Percentiles rank a stretch among this genome's conserved stretches.
These are phyloP conservation scores for Fraxinus xanthoxyloides DNA, from an alignment of 305 asterid genomes.

Conservation along the genomic window DNA sequence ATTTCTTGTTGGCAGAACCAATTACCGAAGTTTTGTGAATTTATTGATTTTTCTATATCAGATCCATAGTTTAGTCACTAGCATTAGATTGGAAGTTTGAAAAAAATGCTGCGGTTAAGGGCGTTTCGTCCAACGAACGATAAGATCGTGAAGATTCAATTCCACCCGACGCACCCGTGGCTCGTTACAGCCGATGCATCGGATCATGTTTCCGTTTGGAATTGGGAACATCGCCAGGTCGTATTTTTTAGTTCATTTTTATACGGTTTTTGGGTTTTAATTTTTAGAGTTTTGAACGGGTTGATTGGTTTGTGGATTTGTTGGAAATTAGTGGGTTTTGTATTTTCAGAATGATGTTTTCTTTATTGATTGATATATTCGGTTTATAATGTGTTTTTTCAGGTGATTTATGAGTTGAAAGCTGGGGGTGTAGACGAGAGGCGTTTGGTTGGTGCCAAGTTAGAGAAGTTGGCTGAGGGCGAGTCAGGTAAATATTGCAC, in stretches of 20 bases:
- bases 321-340: neutral
- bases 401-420: conserved; percentile 96
- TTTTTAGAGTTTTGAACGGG: conserved; percentile 11
- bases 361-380: neutral
- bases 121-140: conserved; percentile 97
- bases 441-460: conserved; percentile 95
- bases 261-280: neutral
- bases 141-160: conserved; percentile 94
- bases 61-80: conserved; percentile 38
- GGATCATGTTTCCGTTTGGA: conserved; percentile 99
- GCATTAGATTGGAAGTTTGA: conserved; percentile 20
- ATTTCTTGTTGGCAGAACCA: conserved; percentile 4
- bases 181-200: conserved; percentile 96
- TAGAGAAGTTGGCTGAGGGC: conserved; percentile 98
- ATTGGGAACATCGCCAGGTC: conserved; percentile 99
- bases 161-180: conserved; percentile 99
- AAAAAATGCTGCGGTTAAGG: conserved; percentile 71
- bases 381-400: neutral
- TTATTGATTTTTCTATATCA: conserved; percentile 12
- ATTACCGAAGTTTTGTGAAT: conserved; percentile 20
- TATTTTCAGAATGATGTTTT: neutral
- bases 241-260: neutral
- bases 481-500: conserved; percentile 58
- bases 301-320: neutral
- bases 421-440: conserved; percentile 98